Percentiles rank a stretch among this genome's conserved stretches.
Conservation (phyloP, 345 rosid genomes). For the Syzygium grande region DNA sequence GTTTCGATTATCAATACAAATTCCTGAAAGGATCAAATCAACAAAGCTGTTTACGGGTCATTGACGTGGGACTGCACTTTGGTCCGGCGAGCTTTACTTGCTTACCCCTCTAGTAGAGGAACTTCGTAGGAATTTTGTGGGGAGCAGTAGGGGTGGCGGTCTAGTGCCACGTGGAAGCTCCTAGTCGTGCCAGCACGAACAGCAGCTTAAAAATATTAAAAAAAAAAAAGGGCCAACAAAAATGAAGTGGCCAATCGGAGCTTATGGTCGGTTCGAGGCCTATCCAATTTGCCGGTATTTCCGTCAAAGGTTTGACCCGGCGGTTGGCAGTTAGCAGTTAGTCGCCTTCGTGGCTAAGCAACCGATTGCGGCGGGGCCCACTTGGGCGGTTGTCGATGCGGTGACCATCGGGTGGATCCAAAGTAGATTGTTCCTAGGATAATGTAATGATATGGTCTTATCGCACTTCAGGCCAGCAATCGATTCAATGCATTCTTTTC, state of each 20-base stretch:
- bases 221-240: background rate
- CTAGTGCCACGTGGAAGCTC: background rate
- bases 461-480: background rate
- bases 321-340: background rate
- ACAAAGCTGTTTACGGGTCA: background rate
- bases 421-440: background rate
- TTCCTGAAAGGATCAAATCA: background rate
- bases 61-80: background rate
- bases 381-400: background rate
- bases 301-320: background rate
- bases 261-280: background rate
- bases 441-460: background rate
- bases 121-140: background rate
- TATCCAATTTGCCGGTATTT: background rate
- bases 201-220: background rate
- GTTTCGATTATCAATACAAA: background rate
- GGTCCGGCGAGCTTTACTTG: background rate
- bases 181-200: background rate
- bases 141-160: background rate
- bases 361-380: background rate
- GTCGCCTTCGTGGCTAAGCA: background rate
- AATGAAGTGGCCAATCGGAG: background rate
- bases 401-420: background rate
- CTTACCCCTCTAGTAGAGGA: background rate
- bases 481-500: background rate